A percentile compares a stretch with the other conserved stretches of the same genome.
These are phyloP conservation scores for Verticillium alfalfae DNA, from an alignment of 2,329 filamentous ascomycete species.

Conservation along the genomic window DNA sequence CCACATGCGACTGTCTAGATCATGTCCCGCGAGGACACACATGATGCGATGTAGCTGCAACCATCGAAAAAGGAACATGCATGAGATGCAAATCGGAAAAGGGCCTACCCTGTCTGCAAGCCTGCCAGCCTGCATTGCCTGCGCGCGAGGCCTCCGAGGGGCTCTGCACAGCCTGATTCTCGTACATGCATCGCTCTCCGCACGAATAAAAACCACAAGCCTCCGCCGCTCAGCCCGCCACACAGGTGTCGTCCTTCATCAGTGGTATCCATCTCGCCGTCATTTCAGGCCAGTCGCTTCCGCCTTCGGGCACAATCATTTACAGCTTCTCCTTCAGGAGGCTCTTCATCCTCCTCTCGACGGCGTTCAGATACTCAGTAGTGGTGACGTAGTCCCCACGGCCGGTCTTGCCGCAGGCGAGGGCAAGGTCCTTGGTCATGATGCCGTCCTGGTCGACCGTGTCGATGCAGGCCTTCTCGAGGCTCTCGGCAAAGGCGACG, in stretches of 20 bases:
- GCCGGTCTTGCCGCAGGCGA: conserved; percentile 84
- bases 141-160: background rate
- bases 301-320: conserved; percentile 7
- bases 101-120: background rate
- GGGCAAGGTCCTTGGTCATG: conserved; percentile 99
- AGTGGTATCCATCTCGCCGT: background rate
- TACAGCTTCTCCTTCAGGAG: conserved; percentile 74
- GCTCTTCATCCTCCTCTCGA: conserved; percentile 82
- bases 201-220: background rate
- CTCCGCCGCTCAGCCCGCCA: background rate
- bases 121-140: background rate
- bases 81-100: background rate
- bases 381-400: conserved; percentile 87
- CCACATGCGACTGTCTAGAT: background rate
- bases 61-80: background rate
- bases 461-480: conserved; percentile 91
- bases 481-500: conserved; percentile 80
- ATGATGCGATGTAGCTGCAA: background rate
- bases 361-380: conserved; percentile 83
- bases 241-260: background rate
- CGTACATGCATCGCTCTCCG: background rate
- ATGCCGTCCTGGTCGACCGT: conserved; percentile 90
- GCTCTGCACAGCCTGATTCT: background rate
- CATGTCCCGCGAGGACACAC: background rate
- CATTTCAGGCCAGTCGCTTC: background rate